A percentile compares a stretch with the other conserved stretches of the same genome.
phyloP scores from a whole-genome alignment of 768 basidiomycete species.

The Hericium rajendrae region DNA sequence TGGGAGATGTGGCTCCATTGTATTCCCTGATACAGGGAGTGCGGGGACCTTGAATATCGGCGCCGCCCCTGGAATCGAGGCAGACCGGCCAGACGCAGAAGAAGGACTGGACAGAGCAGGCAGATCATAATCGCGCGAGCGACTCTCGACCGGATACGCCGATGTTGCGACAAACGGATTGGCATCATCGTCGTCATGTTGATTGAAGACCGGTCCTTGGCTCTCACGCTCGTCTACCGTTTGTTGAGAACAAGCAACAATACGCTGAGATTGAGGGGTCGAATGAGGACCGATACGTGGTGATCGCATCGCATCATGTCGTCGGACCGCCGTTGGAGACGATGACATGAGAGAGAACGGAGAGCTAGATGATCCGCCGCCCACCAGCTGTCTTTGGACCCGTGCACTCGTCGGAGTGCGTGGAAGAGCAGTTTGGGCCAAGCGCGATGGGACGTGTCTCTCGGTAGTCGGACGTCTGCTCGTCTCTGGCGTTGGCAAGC shows the following conservation, averaged over 20 bases:
- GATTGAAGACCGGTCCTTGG: too few relatives aligned
- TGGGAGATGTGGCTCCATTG: too few relatives aligned
- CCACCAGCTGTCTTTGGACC: too few relatives aligned
- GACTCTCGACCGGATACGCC: neutral
- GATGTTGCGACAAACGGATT: neutral
- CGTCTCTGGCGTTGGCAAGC: neutral
- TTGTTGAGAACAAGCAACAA: neutral
- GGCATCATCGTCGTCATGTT: neutral
- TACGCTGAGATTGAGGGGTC: neutral
- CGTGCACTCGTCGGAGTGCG: neutral
- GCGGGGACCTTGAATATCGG: slow-evolving; percentile 3
- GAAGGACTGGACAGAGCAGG: neutral
- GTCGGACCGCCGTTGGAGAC: too few relatives aligned
- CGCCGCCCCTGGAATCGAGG: neutral
- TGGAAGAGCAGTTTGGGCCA: neutral
- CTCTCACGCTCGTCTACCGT: neutral
- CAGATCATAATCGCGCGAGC: neutral
- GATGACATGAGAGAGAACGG: too few relatives aligned
- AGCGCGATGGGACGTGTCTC: neutral
- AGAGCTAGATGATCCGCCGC: too few relatives aligned
- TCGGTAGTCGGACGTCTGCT: neutral
- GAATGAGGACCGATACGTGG: neutral
- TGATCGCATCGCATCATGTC: too few relatives aligned
- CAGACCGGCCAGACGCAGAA: neutral
- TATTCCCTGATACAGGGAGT: neutral